Percentiles rank a stretch among this genome's conserved stretches.
phyloP scores from a whole-genome alignment of 2,329 filamentous ascomycete species.

The Pseudogymnoascus sp. region DNA sequence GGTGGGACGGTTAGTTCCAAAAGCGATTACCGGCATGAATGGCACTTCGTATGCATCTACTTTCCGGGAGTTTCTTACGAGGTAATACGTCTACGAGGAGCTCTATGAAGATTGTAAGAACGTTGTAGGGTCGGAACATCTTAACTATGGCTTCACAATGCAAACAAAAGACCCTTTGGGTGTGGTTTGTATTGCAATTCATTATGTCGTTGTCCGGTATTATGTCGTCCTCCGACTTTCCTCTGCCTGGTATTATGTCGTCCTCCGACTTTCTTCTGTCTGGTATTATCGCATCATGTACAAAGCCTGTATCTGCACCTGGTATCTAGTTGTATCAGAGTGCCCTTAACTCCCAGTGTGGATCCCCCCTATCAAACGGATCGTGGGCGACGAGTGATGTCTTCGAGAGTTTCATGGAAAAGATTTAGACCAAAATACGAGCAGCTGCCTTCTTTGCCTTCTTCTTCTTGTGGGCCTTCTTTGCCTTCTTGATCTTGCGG shows the following conservation, averaged over 20 bases:
- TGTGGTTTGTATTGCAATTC: not conserved
- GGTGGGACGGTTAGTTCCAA: not conserved
- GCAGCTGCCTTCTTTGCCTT: not conserved
- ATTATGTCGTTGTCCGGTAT: not conserved
- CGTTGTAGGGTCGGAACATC: not conserved
- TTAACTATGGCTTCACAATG: not conserved
- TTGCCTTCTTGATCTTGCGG: not conserved
- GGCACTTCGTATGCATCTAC: not conserved
- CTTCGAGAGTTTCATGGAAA: not conserved
- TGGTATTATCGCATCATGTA: not conserved
- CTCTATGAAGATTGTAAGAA: not conserved
- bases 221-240: too few species aligned
- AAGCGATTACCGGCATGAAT: not conserved
- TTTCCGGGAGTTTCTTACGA: not conserved
- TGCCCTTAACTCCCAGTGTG: not conserved
- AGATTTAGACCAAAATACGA: not conserved
- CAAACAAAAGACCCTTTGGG: not conserved
- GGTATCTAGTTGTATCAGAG: constrained; percentile 1
- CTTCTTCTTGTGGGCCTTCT: not conserved
- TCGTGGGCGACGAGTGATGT: not conserved
- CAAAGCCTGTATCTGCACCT: not conserved
- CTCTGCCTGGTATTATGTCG: not conserved
- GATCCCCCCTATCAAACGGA: not conserved
- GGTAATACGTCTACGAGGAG: not conserved
- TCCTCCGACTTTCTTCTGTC: not conserved